Evolutionary conservation across 768 basidiomycete genomes (phyloP).

Genomic region (Mycena maculata): DNA sequence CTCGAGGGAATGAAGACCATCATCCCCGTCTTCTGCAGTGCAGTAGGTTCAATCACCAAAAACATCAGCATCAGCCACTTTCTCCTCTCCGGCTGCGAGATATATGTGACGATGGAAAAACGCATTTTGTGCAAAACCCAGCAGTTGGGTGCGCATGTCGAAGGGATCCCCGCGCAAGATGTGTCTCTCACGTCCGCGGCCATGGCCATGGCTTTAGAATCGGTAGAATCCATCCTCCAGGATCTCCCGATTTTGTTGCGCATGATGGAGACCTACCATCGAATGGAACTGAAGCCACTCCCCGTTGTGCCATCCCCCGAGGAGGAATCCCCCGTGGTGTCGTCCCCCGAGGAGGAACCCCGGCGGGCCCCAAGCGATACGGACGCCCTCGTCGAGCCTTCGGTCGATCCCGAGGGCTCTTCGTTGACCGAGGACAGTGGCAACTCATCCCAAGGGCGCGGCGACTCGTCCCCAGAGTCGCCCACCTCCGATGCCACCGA

Average conservation of each 20-base stretch:
- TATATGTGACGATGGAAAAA: slow-evolving; percentile 1
- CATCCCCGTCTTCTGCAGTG: slow-evolving; percentile 14
- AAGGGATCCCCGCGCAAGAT: neutral
- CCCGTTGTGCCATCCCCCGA: neutral
- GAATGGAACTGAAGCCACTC: slow-evolving; percentile 26
- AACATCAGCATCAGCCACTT: slow-evolving; percentile 11
- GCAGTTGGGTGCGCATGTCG: neutral
- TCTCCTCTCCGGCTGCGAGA: slow-evolving; percentile 3
- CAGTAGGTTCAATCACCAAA: slow-evolving; percentile 6
- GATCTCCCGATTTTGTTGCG: neutral
- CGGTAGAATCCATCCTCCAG: neutral
- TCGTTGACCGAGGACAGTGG: neutral
- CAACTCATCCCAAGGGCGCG: no score
- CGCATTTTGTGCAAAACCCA: neutral
- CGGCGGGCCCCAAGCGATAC: slow-evolving; percentile 22
- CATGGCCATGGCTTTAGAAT: neutral
- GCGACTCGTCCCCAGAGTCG: neutral
- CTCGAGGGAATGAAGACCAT: slow-evolving; percentile 18
- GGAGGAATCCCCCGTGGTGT: no score
- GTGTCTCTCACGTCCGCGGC: neutral
- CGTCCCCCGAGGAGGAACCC: no score
- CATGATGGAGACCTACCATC: slow-evolving; percentile 34
- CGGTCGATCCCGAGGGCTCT: neutral
- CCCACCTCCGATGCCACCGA: slow-evolving; percentile 14
- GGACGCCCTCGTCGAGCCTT: neutral